phyloP scores from a whole-genome alignment of 257 asterid species.

The Capsicum baccatum region DNA sequence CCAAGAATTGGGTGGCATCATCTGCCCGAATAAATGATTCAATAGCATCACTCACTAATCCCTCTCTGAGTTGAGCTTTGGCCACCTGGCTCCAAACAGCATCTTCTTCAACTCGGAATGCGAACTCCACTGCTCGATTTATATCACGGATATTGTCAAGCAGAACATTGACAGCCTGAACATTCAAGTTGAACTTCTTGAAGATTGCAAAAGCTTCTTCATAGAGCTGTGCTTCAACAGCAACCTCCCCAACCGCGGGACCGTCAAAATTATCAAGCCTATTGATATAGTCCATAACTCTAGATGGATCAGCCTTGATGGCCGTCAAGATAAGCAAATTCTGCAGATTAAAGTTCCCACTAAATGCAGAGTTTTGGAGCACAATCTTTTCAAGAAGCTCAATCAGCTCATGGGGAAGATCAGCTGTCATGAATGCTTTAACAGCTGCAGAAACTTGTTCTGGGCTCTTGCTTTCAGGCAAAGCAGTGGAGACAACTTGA shows the following conservation, averaged over 20 bases:
- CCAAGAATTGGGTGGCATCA: slow-evolving; percentile 89
- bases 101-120: slow-evolving; percentile 98
- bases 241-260: slow-evolving; percentile 99
- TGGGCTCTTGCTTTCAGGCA: slow-evolving; percentile 99
- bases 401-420: slow-evolving; percentile 96
- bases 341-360: slow-evolving; percentile 95
- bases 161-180: slow-evolving; percentile 95
- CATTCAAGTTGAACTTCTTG: slow-evolving; percentile 96
- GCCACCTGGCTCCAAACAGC: slow-evolving; percentile 99
- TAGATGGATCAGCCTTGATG: slow-evolving; percentile 92
- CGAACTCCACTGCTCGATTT: slow-evolving; percentile 96
- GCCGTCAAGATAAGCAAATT: slow-evolving; percentile 94
- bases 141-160: slow-evolving; percentile 89
- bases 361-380: slow-evolving; percentile 96
- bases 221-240: slow-evolving; percentile 87
- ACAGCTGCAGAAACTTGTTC: slow-evolving; percentile 99
- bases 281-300: slow-evolving; percentile 97
- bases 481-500: slow-evolving; percentile 98
- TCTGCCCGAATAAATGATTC: slow-evolving; percentile 99
- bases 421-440: slow-evolving; percentile 99
- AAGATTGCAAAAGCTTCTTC: slow-evolving; percentile 97
- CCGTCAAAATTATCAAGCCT: slow-evolving; percentile 99
- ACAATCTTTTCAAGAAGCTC: slow-evolving; percentile 99
- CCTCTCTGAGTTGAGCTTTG: slow-evolving; percentile 97
- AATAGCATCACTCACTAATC: slow-evolving; percentile 95